phyloP scores from a whole-genome alignment of 129 eudicot species.

The Tanacetum coccineum region DNA sequence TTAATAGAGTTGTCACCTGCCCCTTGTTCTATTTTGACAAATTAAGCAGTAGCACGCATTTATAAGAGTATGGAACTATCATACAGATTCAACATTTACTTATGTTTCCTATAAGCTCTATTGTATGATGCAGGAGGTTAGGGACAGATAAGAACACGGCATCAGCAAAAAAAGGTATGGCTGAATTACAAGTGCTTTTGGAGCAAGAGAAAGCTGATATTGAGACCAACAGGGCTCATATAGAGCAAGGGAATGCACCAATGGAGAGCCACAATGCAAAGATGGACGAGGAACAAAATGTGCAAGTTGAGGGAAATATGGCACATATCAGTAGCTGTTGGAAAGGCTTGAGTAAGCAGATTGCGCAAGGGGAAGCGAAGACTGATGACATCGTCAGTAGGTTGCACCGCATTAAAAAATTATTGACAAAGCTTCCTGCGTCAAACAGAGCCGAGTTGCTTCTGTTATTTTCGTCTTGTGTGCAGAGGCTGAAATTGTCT shows the following conservation, averaged over 20 bases:
- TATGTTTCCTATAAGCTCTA: background rate
- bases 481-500: background rate
- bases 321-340: background rate
- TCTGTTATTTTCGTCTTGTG: background rate
- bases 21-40: too few species aligned
- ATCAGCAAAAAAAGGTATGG: background rate
- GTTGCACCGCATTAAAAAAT: background rate
- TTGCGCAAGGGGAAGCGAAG: background rate
- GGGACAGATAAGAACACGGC: background rate
- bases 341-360: background rate
- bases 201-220: background rate
- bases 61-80: too few species aligned
- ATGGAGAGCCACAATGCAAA: background rate
- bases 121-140: conserved; percentile 1
- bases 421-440: background rate
- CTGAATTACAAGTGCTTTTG: background rate
- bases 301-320: background rate
- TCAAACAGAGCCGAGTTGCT: conserved; percentile 6
- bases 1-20: too few species aligned
- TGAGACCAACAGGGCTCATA: background rate
- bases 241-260: background rate
- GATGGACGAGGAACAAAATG: background rate
- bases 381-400: background rate
- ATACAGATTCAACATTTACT: too few species aligned
- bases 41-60: too few species aligned